Conservation (phyloP, 2,329 filamentous ascomycete genomes). For the Diaporthe caulivora region DNA sequence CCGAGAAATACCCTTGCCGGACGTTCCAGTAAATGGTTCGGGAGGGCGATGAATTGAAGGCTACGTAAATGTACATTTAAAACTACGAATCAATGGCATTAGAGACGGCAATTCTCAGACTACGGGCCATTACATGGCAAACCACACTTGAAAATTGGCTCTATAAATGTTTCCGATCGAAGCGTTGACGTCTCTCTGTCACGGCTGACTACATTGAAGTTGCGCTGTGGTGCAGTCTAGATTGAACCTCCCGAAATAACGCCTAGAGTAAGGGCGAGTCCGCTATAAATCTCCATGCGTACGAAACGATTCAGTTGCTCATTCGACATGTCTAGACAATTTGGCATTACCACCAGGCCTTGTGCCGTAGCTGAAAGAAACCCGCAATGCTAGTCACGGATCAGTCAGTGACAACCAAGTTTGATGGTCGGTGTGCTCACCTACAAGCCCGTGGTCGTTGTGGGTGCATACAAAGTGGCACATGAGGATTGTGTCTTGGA, state of each 20-base stretch:
- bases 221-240: not conserved
- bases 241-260: not conserved
- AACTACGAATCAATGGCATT: constrained; percentile 18
- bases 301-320: not conserved
- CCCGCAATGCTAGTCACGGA: not conserved
- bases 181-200: not conserved
- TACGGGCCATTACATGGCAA: not conserved
- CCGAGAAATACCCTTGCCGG: constrained; percentile 73
- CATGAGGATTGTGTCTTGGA: not conserved
- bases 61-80: not conserved
- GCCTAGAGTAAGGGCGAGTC: not conserved
- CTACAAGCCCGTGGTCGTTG: not conserved
- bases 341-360: no score
- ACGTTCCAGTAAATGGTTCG: constrained; percentile 62
- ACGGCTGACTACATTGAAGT: not conserved
- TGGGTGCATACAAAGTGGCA: no score
- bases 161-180: not conserved
- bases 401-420: not conserved
- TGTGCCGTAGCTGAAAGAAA: not conserved
- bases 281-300: not conserved
- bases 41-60: constrained; percentile 18
- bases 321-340: not conserved
- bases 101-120: constrained; percentile 26
- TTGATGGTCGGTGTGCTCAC: not conserved
- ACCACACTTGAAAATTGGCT: not conserved